Evolutionary conservation across 2,329 filamentous ascomycete species (phyloP), one percentile per base, ranked within the genome.

Genomic region (Allantophomopsis cytisporea): DNA sequence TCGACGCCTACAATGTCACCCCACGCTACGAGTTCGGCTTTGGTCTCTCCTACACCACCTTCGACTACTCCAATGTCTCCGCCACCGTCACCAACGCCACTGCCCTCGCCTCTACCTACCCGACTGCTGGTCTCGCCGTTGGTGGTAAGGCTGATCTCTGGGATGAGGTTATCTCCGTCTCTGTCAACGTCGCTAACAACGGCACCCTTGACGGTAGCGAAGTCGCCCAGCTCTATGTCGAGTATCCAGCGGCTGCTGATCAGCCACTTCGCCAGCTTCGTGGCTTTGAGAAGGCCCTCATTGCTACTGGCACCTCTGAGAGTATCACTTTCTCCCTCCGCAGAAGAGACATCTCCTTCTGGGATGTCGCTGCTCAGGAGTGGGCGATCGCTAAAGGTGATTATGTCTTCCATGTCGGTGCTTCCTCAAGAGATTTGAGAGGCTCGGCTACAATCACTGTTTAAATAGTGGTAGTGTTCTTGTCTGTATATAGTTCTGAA

Each of bases 11-110:
- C 12, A 57, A 62, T 39, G 59, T 70, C 47, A 69, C 71, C 3
- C 80, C 83, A 1, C 70, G 81, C 45, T 88, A 77, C 59, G 81
- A 86, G 52, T 89, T 88, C 48, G 83, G 83, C 13, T 80, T 70
- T 51, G 84, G 84, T 40, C 63, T 89, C 12, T 80, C 73, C 4
- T 89, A 88, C 66, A 83, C 82, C 1, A 82, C 68, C 2, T 87
- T 89, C 52, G 58, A 71, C 39, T 84, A 83, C 62, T 73, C 77
- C 21, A 64, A 81, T 55, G 47, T 59, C 16, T 13, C 23, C 1
- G 54, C 60, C 7, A 20, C 18, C 7, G 18, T 20, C 18, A 20
- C 18, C 18, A 20, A 20, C 7, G 18, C 18, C 64, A 37, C 51
- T 1, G 55, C 60, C 7, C 57, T 65, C 41, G 57, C 59, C 0